Evolutionary conservation across 1,284 basidiomycete species (phyloP).

Genomic region (Trichosporon sp.): DNA sequence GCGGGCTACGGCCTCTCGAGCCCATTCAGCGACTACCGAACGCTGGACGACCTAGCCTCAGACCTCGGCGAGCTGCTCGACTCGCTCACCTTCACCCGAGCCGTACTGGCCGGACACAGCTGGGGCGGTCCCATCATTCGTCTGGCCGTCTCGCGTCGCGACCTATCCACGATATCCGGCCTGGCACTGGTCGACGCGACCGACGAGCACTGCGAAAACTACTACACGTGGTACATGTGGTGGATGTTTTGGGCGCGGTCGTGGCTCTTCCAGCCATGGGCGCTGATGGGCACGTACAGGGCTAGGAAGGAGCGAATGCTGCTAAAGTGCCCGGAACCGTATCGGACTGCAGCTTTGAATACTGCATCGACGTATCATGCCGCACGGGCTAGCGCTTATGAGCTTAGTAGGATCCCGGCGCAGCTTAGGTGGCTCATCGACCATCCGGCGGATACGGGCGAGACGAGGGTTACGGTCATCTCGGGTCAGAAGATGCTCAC

Average conservation of each 20-base stretch:
- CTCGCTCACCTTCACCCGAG: neutral
- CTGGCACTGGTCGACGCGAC: conserved; percentile 5
- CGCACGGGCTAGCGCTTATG: neutral
- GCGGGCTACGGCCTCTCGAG: neutral
- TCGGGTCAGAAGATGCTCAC: neutral
- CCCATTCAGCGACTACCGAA: neutral
- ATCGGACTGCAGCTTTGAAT: neutral
- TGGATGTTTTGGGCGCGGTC: conserved; percentile 4
- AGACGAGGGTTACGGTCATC: neutral
- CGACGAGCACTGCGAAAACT: conserved; percentile 4
- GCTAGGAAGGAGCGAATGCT: neutral
- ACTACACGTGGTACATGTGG: conserved; percentile 2
- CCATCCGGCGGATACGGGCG: neutral
- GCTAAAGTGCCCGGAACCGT: neutral
- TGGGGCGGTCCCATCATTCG: conserved; percentile 8
- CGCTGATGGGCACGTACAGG: neutral
- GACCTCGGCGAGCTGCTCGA: conserved; percentile 2
- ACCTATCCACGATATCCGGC: neutral
- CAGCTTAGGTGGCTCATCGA: conserved; percentile 1
- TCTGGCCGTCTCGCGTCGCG: neutral
- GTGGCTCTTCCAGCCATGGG: conserved; percentile 5
- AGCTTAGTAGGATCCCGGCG: neutral
- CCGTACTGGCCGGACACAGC: conserved; percentile 6
- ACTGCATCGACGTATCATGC: neutral
- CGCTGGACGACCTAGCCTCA: neutral